phyloP scores from a whole-genome alignment of 306 rosid genomes.

The Gleditsia sinensis region DNA sequence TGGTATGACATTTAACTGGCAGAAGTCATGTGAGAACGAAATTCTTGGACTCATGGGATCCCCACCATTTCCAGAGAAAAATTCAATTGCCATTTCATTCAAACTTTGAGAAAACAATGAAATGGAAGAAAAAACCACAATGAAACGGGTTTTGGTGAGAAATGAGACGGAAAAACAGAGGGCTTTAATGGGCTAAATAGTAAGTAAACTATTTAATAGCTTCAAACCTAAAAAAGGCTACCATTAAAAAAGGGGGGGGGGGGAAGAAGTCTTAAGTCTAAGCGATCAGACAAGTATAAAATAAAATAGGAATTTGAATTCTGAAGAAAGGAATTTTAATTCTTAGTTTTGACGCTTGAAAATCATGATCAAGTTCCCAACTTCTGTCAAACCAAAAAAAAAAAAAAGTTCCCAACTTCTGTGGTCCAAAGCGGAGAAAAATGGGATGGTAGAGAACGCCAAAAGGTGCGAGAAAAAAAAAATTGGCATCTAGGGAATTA shows the following conservation, averaged over 20 bases:
- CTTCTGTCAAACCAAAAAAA: too few relatives aligned
- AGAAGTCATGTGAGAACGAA: slow-evolving; percentile 79
- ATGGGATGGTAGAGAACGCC: background rate
- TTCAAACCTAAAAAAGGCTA: slow-evolving; percentile 38
- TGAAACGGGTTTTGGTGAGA: slow-evolving; percentile 1
- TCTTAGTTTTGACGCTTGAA: background rate
- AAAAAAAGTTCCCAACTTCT: slow-evolving; percentile 23
- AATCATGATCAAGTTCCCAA: too few relatives aligned
- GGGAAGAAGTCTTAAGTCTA: slow-evolving; percentile 27
- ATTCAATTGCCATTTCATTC: slow-evolving; percentile 60
- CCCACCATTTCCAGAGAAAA: slow-evolving; percentile 55
- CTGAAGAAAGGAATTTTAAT: background rate
- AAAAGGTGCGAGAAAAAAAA: slow-evolving; percentile 17
- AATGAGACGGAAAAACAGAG: background rate
- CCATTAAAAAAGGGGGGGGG: slow-evolving; percentile 33
- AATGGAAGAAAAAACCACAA: background rate
- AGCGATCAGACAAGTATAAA: background rate
- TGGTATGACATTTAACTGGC: slow-evolving; percentile 62
- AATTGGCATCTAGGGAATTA: slow-evolving; percentile 16
- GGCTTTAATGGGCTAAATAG: slow-evolving; percentile 32
- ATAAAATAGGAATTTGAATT: slow-evolving; percentile 25
- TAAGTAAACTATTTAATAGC: slow-evolving; percentile 32
- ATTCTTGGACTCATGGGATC: slow-evolving; percentile 68
- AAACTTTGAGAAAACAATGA: background rate
- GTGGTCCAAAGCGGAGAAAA: slow-evolving; percentile 44